Conservation (phyloP, 116 monocot species). For the Phalaenopsis hybrid region DNA sequence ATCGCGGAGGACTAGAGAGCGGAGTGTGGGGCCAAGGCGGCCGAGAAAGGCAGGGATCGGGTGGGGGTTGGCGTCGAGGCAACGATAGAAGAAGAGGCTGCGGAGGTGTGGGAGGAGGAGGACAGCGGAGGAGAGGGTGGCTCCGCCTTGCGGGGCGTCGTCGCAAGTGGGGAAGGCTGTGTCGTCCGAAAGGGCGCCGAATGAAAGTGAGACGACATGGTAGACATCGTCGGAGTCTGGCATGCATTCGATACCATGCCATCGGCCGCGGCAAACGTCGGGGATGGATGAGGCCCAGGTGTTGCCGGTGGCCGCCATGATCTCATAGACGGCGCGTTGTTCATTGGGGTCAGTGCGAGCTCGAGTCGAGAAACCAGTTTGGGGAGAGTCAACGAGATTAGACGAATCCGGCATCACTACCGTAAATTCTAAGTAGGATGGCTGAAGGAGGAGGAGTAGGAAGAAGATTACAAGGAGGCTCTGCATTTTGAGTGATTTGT, state of each 20-base stretch:
- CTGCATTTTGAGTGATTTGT: neutral
- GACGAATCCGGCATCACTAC: conserved; percentile 64
- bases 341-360: conserved; percentile 68
- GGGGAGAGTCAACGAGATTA: conserved; percentile 48
- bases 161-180: conserved; percentile 87
- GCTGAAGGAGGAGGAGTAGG: neutral
- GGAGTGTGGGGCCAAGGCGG: conserved; percentile 39
- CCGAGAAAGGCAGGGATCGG: conserved; percentile 67
- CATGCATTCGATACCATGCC: conserved; percentile 95
- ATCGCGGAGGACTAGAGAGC: conserved; percentile 66
- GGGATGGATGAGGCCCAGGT: conserved; percentile 56
- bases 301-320: conserved; percentile 86
- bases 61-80: conserved; percentile 56
- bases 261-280: conserved; percentile 76
- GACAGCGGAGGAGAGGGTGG: conserved; percentile 51
- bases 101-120: conserved; percentile 56
- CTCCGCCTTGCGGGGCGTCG: neutral
- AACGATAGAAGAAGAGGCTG: conserved; percentile 83
- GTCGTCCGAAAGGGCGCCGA: conserved; percentile 81
- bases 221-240: conserved; percentile 52
- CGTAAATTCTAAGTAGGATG: conserved; percentile 42
- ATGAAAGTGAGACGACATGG: conserved; percentile 89
- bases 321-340: conserved; percentile 65
- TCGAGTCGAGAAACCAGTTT: conserved; percentile 38
- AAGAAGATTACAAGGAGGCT: neutral